Evolutionary conservation across 805 yeast species (phyloP).

Genomic region (Wickerhamomyces chambardii): DNA sequence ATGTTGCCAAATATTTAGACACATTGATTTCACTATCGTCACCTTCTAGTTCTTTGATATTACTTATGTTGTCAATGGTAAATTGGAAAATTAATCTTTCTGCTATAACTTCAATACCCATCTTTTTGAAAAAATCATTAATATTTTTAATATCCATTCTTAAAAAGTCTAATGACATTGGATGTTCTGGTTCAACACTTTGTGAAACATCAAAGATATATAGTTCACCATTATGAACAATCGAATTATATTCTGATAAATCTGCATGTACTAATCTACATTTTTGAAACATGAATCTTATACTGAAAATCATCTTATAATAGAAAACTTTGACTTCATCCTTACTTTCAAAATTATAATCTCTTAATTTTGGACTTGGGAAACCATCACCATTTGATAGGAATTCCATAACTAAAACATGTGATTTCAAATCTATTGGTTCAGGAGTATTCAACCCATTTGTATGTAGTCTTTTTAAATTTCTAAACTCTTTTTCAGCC

Average conservation of each 20-base stretch:
- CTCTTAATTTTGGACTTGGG: conserved; percentile 87
- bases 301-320: conserved; percentile 71
- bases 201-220: conserved; percentile 96
- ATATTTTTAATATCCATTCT: conserved; percentile 97
- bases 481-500: conserved; percentile 98
- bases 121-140: conserved; percentile 73
- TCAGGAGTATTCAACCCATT: conserved; percentile 91
- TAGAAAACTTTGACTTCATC: conserved; percentile 64
- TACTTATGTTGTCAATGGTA: conserved; percentile 40
- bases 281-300: conserved; percentile 79
- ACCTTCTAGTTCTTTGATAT: conserved; percentile 29
- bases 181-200: conserved; percentile 96
- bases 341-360: conserved; percentile 62
- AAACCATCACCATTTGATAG: conserved; percentile 60
- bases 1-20: conserved; percentile 32
- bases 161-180: conserved; percentile 88
- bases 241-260: conserved; percentile 87
- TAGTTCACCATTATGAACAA: conserved; percentile 69
- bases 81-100: conserved; percentile 79
- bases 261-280: conserved; percentile 96
- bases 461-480: conserved; percentile 70
- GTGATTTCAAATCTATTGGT: conserved; percentile 81
- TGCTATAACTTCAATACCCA: conserved; percentile 68
- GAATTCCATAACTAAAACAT: conserved; percentile 93
- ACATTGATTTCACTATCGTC: conserved; percentile 26